Percentiles rank a stretch among this genome's conserved stretches.
Evolutionary conservation across 2,329 filamentous ascomycete genomes (phyloP).

Genomic region (Fusarium sublunatum): DNA sequence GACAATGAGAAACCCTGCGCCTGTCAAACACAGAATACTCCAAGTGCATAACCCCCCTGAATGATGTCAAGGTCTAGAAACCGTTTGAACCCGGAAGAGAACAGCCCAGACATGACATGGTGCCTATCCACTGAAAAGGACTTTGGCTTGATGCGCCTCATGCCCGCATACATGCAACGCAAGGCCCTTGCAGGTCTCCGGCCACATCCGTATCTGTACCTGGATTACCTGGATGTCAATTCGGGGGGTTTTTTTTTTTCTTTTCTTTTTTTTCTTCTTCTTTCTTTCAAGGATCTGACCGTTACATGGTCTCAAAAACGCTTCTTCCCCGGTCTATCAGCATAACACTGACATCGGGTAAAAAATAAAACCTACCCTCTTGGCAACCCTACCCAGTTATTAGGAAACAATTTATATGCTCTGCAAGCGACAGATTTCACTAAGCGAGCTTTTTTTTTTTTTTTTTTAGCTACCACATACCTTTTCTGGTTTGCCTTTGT

Average conservation of each 20-base stretch:
- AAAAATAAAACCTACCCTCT: not conserved
- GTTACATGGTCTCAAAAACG: constrained; percentile 21
- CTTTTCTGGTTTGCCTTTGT: not conserved
- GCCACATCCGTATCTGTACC: constrained; percentile 18
- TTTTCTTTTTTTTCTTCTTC: too few species aligned
- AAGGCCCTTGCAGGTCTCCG: constrained; percentile 18
- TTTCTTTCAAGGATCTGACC: constrained; percentile 15
- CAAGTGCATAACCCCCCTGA: not conserved
- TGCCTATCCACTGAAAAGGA: not conserved
- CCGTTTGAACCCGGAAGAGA: not conserved
- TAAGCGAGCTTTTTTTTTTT: constrained; percentile 1
- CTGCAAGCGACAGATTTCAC: not conserved
- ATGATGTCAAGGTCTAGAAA: constrained; percentile 9
- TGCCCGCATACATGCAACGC: constrained; percentile 13
- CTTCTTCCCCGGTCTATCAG: constrained; percentile 9
- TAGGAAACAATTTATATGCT: constrained; percentile 1
- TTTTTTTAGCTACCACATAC: constrained; percentile 3
- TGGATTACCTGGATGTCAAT: constrained; percentile 8
- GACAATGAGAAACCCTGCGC: not conserved
- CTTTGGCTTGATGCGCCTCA: constrained; percentile 21
- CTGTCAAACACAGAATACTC: constrained; percentile 9
- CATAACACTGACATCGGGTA: constrained; percentile 12
- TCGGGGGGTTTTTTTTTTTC: not conserved
- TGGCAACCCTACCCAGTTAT: not conserved
- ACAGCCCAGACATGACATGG: not conserved